Base-by-base conservation (phyloP, 202 grass and related monocot genomes). In the Setaria italica region DNA sequence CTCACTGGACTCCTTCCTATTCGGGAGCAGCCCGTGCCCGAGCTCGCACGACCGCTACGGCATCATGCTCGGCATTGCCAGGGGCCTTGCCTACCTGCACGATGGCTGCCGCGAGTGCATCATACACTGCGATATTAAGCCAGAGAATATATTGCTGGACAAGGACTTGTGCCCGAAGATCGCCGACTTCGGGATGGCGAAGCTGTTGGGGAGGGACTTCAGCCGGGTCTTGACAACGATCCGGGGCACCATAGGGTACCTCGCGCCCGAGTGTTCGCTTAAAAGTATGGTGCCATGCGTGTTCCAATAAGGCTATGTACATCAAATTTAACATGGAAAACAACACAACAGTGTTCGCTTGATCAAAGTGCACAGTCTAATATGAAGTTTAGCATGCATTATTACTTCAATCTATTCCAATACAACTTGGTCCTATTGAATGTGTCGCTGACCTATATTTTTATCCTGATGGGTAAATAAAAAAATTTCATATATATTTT, bases 51-150 rank as follows among this genome's bases (percentile, higher is more conserved):
- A 21, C 19, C 55, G 55, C 19, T n/a, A 58, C 20, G 19, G 5
- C 19, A 58, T n/a, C 55, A 58, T 58, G 55, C 55, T 58, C 55
- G 20, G 55, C 55, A 21, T 58, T 7, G 20, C 55, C 19, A 58
- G 55, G 55, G 55, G 55, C 2, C 19, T 58, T 0, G 20, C 55
- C 7, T 21, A 58, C 55, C 55, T 58, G 7, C 55, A 58, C 20
- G 48, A 50, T 3, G 48, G 48, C 3, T 90, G 85, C 76, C 71
- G 89, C 47, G 45, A 89, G 77, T 87, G 84, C 71, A 94, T 97
- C 76, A 92, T 93, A 80, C 91, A 97, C 76, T 92, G 91, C 75
- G 94, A 97, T 76, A 51, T 97, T 62, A 94, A 97, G 79, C 91
- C 89, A 16, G 94, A 97, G 67, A 97, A 93, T 78, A 94, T 94